Percentiles rank a stretch among this genome's conserved stretches.
These are phyloP conservation scores for Musa troglodytarum DNA, from an alignment of 176 grass and related monocot species.

Conservation along the genomic window DNA sequence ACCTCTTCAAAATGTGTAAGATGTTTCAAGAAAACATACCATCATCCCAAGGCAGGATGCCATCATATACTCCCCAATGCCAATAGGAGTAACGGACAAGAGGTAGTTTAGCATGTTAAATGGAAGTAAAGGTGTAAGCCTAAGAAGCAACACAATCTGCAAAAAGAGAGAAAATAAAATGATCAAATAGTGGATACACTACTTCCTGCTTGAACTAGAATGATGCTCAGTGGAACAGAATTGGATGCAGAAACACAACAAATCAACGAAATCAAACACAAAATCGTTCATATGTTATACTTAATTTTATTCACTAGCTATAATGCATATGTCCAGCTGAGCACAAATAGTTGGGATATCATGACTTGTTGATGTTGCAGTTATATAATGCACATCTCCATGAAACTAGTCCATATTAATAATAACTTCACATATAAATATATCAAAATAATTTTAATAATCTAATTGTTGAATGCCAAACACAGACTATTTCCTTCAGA, in stretches of 20 bases:
- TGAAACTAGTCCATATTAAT: background rate
- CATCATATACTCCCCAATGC: slow-evolving; percentile 86
- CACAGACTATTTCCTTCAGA: background rate
- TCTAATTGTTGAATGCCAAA: background rate
- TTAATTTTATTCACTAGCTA: too few species aligned
- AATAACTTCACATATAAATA: background rate
- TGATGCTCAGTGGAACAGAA: too few species aligned
- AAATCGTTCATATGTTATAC: too few species aligned
- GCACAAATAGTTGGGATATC: background rate
- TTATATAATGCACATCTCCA: background rate
- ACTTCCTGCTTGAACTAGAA: background rate
- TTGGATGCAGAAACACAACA: too few species aligned
- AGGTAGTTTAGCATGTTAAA: slow-evolving; percentile 99
- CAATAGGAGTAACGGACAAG: slow-evolving; percentile 91
- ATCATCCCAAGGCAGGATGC: slow-evolving; percentile 99
- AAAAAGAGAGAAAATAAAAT: slow-evolving; percentile 24
- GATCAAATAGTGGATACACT: background rate
- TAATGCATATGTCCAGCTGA: too few species aligned
- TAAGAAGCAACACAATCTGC: slow-evolving; percentile 86
- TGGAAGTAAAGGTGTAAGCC: slow-evolving; percentile 86
- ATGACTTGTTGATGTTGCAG: too few species aligned
- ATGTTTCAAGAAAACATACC: slow-evolving; percentile 37
- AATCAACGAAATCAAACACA: too few species aligned
- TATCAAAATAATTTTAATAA: background rate
- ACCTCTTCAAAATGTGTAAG: background rate